Base-by-base conservation (phyloP, 176 grass and related monocot genomes). In the Melocanna baccifera region DNA sequence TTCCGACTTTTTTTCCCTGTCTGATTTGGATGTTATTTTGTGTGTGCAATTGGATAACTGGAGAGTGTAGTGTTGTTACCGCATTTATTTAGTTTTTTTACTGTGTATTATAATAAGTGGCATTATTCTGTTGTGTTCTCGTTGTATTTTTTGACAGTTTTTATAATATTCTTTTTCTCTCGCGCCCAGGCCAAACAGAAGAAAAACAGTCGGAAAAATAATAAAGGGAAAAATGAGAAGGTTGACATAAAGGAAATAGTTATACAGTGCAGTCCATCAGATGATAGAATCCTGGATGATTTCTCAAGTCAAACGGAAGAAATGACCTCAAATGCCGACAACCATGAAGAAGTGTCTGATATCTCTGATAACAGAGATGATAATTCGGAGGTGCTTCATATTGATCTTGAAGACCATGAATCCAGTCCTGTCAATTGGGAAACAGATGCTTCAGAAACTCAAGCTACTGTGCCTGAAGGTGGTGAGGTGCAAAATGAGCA, bases 381-480 rank as follows among this genome's bases (percentile, higher is more conserved):
- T 78, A 68, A 81, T 73, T 88, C 81, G n/a, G 93, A 99, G 26
- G 75, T 80, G 40, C 85, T 92, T 84, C 91, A 93, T 81, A 66
- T 82, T 74, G 91, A 94, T 75, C 30, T 81, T 77, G 93, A 98
- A 80, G 96, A 92, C 42, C 52, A 80, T 61, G 91, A 85, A 87
- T 85, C 81, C 12, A 91, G 86, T 61, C 87, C 90, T 75, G 79
- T 83, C 77, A 96, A 96, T 78, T 99, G 93, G 93, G 91, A 96
- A 81, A 92, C 93, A 51, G 96, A 96, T 67, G 80, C 91, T 65
- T 92, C 91, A 84, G 93, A 94, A 92, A 92, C 86, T 48, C 91
- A 75, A 80, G 87, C 40, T 57, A 61, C 43, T 43, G 82, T 73
- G 25, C 84, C 84, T 84, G 89, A 61, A 81, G 88, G 41, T 87